A percentile compares a stretch with the other conserved stretches of the same genome.
Conservation (phyloP, 2,329 filamentous ascomycete genomes). For the Echinosphaeria canescens region DNA sequence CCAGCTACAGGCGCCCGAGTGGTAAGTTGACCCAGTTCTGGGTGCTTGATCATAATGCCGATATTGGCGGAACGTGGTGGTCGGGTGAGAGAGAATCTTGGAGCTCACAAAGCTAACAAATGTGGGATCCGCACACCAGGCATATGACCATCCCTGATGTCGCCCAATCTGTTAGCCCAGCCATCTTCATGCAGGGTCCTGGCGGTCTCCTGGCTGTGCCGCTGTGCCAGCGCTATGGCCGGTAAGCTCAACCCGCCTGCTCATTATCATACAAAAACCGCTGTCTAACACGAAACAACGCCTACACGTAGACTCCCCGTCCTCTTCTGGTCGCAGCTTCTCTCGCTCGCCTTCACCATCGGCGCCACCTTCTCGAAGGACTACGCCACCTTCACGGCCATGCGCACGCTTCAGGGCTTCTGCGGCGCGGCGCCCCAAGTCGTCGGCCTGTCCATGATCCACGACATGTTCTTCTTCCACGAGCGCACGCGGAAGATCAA, state of each 20-base stretch:
- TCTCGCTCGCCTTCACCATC: constrained; percentile 9
- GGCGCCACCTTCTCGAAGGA: constrained; percentile 7
- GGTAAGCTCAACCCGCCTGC: too few species aligned
- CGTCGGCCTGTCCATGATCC: constrained; percentile 26
- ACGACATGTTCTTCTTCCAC: constrained; percentile 39
- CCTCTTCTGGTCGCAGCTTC: constrained; percentile 16
- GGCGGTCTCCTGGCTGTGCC: constrained; percentile 4
- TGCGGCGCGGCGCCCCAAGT: constrained; percentile 21
- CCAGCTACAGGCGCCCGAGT: constrained; percentile 25
- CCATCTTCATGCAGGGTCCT: constrained; percentile 4
- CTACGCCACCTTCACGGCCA: constrained; percentile 13
- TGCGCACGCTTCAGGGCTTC: constrained; percentile 23
- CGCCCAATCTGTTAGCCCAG: constrained; percentile 3
- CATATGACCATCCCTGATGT: constrained; percentile 2
- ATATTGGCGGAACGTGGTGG: too few species aligned
- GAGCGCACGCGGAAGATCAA: constrained; percentile 27
- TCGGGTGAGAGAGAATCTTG: too few species aligned
- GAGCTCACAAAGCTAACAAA: too few species aligned
- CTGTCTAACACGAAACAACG: too few species aligned
- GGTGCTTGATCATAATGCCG: too few species aligned
- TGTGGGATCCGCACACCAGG: too few species aligned
- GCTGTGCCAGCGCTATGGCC: constrained; percentile 18
- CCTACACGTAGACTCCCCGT: too few species aligned
- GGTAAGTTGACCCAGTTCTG: too few species aligned
- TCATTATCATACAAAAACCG: too few species aligned